phyloP scores from a whole-genome alignment of 2,329 filamentous ascomycete genomes.

The Cercospora brassicicola region DNA sequence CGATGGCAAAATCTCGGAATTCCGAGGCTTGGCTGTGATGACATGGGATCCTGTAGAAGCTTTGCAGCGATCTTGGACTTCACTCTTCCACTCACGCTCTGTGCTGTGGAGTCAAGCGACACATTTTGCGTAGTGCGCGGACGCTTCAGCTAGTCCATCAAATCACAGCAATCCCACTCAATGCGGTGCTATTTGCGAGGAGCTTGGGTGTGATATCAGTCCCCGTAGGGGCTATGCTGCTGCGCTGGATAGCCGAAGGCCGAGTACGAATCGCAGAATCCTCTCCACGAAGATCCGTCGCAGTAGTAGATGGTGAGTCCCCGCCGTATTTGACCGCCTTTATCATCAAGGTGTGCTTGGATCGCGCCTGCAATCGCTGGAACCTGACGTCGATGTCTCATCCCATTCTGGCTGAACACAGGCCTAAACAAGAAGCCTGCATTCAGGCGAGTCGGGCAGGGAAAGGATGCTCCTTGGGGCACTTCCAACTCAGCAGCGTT shows the following conservation, averaged over 20 bases:
- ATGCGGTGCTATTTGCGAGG: background rate
- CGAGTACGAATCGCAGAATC: background rate
- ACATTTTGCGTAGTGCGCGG: background rate
- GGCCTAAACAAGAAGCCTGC: background rate
- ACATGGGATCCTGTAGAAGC: slow-evolving; percentile 1
- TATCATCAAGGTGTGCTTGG: background rate
- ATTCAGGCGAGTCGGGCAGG: background rate
- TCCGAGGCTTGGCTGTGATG: background rate
- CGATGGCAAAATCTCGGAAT: background rate
- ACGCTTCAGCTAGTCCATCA: background rate
- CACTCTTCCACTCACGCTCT: slow-evolving; percentile 3
- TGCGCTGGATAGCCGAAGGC: background rate
- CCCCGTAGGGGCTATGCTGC: background rate
- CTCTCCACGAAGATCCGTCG: background rate
- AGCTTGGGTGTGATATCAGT: background rate
- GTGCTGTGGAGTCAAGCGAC: background rate
- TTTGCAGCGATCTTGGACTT: slow-evolving; percentile 6
- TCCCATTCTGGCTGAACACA: background rate
- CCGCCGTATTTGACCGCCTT: background rate
- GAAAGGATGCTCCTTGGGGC: background rate
- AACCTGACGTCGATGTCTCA: background rate
- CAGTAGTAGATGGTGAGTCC: background rate
- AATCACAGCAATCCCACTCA: background rate
- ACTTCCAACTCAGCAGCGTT: background rate
- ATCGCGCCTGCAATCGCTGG: background rate